These are phyloP conservation scores for Hsuehochloa calcarea DNA, from an alignment of 176 grass and related monocot genomes.

Conservation along the genomic window DNA sequence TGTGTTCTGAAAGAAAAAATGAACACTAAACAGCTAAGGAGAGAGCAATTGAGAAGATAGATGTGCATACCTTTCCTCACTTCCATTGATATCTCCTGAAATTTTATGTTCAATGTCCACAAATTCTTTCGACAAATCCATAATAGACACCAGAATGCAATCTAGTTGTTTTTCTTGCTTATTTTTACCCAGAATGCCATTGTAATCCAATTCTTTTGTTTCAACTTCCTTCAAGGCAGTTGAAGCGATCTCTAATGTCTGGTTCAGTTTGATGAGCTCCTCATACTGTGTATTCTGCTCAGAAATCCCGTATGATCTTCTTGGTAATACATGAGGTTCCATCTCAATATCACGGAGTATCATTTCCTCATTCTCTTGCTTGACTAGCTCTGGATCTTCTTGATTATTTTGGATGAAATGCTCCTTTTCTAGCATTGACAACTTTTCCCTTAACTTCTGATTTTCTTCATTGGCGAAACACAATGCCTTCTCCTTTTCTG, in stretches of 20 bases:
- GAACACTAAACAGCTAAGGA: background rate
- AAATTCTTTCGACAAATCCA: conserved; percentile 69
- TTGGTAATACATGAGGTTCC: conserved; percentile 45
- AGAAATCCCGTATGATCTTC: conserved; percentile 37
- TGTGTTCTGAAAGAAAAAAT: background rate
- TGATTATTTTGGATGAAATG: conserved; percentile 23
- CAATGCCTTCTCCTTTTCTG: conserved; percentile 61
- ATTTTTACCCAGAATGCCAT: conserved; percentile 47
- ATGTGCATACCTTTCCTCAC: conserved; percentile 50
- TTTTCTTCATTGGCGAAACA: conserved; percentile 64
- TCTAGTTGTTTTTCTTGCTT: conserved; percentile 62
- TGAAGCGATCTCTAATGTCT: conserved; percentile 41
- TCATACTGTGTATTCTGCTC: conserved; percentile 44
- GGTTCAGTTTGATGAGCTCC: conserved; percentile 48
- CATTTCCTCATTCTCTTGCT: conserved; percentile 51
- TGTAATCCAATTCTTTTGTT: conserved; percentile 40
- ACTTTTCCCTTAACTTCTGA: conserved; percentile 61
- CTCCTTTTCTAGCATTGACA: conserved; percentile 39
- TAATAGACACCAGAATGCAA: conserved; percentile 56
- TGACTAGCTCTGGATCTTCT: conserved; percentile 36
- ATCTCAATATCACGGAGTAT: conserved; percentile 58
- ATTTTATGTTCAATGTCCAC: conserved; percentile 58
- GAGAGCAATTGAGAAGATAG: background rate
- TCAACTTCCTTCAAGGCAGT: conserved; percentile 54
- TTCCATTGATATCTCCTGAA: conserved; percentile 46